phyloP scores from a whole-genome alignment of 345 rosid species.

The Bruguiera gymnorhiza region DNA sequence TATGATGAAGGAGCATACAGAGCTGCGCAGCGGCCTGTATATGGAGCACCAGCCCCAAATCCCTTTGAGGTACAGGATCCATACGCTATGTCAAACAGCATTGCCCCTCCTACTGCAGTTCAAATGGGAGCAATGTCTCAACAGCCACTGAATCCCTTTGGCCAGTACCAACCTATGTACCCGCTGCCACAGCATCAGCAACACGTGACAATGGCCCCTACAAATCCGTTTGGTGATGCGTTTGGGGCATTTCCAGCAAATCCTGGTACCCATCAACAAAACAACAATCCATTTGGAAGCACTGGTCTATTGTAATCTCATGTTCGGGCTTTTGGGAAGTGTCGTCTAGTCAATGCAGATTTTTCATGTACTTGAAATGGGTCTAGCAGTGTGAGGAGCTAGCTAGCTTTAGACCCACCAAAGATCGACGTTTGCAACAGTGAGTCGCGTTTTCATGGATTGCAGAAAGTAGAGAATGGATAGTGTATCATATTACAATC shows the following conservation, averaged over 20 bases:
- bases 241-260: slow-evolving; percentile 41
- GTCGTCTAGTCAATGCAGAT: slow-evolving; percentile 15
- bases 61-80: slow-evolving; percentile 89
- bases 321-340: slow-evolving; percentile 7
- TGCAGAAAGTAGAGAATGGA: slow-evolving; percentile 31
- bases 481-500: slow-evolving; percentile 22
- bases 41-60: slow-evolving; percentile 81
- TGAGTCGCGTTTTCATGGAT: slow-evolving; percentile 17
- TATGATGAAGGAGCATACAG: slow-evolving; percentile 81
- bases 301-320: slow-evolving; percentile 57
- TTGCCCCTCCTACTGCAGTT: slow-evolving; percentile 47
- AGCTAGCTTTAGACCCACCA: background rate
- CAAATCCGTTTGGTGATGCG: slow-evolving; percentile 81
- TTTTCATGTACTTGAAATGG: slow-evolving; percentile 18
- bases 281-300: slow-evolving; percentile 74
- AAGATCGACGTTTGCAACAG: slow-evolving; percentile 24
- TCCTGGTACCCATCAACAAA: slow-evolving; percentile 39
- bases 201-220: slow-evolving; percentile 39
- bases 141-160: slow-evolving; percentile 70
- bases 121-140: slow-evolving; percentile 56
- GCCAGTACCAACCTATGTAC: slow-evolving; percentile 51
- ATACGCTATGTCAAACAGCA: slow-evolving; percentile 47
- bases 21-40: slow-evolving; percentile 75
- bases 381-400: slow-evolving; percentile 8
- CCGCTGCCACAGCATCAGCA: slow-evolving; percentile 47